Evolutionary conservation across 441 rosid genomes (phyloP), one percentile per base, ranked within the genome.

Genomic region (Adansonia madagascariensis): DNA sequence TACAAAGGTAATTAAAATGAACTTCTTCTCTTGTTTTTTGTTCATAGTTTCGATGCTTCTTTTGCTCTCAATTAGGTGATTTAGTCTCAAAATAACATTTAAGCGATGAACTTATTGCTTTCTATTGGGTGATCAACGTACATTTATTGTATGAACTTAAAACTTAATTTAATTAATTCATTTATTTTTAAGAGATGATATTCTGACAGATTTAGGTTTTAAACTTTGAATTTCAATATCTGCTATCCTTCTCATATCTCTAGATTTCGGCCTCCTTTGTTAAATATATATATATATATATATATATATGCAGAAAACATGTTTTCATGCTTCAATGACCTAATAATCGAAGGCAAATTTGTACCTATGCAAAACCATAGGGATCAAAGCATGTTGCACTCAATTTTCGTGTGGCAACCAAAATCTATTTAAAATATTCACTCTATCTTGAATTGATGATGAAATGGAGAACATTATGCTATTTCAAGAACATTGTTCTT

Each of bases 1-100:
- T 9, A 82, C 85, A 20, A 89, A 88, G 92, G 94, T 90, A 79
- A 55, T 71, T 31, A 0, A 46, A 12, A 47, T 49, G 4, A 49
- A 76, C 22, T 65, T 57, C 56, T 74, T 0, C 1, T 31, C 27
- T 24, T 24, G 27, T 5, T 50, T 12, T 71, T 82, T 76, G 47
- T 18, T 41, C 24, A 12, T 5, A 12, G 43, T 57, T 27, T 70
- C 69, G 52, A 27, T 5, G 39, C 39, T 35, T 35, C 55, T 78
- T 83, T 66, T 17, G 1, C 24, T 22, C 4, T 24, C 64, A 22
- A 22, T 14, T 5, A 11, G 44, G 6, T 27, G 66, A 67, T 41
- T 67, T 66, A 9, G 72, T 60, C 5, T 8, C 27, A 22, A 18
- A 18, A 22, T 22, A 22, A 17, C 22, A 0, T 60, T 60, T 11